Evolutionary conservation across 805 yeast genomes (phyloP).

Genomic region (Spathaspora hagerdaliae): DNA sequence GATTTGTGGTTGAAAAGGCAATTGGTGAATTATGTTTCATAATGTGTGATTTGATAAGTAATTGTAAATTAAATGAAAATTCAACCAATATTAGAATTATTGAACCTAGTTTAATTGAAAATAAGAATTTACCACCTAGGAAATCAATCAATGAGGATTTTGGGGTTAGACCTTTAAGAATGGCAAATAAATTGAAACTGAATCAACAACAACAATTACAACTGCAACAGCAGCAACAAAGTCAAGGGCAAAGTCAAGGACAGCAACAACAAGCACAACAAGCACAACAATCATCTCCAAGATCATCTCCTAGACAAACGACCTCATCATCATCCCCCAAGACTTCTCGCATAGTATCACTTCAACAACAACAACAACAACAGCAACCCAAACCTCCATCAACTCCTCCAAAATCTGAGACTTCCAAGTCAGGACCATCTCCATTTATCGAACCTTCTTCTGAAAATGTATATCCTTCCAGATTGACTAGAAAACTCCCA

Average conservation of each 20-base stretch:
- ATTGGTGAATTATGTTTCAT: conserved; percentile 68
- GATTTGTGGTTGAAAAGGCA: conserved; percentile 68
- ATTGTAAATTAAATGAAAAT: conserved; percentile 40
- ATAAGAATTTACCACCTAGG: neutral
- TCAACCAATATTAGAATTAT: conserved; percentile 5
- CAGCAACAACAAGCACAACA: neutral
- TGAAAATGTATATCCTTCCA: too few relatives aligned
- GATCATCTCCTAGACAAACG: neutral
- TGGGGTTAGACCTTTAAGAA: conserved; percentile 66
- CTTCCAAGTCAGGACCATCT: neutral
- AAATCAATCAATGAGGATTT: conserved; percentile 13
- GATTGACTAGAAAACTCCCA: too few relatives aligned
- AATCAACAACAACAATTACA: neutral
- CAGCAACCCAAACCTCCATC: neutral
- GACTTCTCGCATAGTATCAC: too few relatives aligned
- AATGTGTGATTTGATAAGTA: conserved; percentile 57
- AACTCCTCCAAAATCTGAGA: neutral
- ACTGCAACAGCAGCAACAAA: neutral
- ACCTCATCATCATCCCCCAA: neutral
- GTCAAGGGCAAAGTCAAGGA: neutral
- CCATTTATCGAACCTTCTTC: neutral
- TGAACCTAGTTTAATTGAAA: neutral
- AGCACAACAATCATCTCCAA: neutral
- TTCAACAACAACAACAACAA: neutral
- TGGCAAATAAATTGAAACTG: conserved; percentile 50